These are phyloP conservation scores for Spinellus fusiger DNA, from an alignment of 192 early-diverging fungal genomes.

Conservation along the genomic window DNA sequence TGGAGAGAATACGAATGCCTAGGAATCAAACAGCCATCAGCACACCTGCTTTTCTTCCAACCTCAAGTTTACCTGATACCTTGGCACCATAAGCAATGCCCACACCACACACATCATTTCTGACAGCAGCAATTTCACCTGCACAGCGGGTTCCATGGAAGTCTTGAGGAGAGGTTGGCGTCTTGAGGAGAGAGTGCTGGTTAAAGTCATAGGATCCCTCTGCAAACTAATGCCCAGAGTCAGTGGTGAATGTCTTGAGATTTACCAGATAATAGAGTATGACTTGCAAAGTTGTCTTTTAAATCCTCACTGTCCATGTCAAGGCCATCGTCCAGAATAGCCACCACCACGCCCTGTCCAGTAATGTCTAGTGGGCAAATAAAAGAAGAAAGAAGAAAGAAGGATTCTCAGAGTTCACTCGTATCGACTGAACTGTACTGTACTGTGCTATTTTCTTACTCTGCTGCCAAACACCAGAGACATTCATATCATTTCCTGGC, in stretches of 20 bases:
- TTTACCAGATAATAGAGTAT: not conserved
- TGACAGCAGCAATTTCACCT: conserved; percentile 91
- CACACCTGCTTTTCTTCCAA: no score
- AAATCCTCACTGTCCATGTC: conserved; percentile 84
- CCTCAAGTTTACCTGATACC: conserved; percentile 63
- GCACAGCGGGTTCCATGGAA: conserved; percentile 96
- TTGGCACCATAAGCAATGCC: conserved; percentile 87
- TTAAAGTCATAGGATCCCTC: conserved; percentile 96
- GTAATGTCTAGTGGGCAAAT: conserved; percentile 55
- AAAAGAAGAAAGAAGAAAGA: not conserved
- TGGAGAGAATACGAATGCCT: conserved; percentile 87
- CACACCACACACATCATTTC: conserved; percentile 89
- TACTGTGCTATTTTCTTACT: no score
- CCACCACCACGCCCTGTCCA: conserved; percentile 81
- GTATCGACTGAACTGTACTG: not conserved
- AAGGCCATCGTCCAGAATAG: conserved; percentile 93
- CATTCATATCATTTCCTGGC: conserved; percentile 83
- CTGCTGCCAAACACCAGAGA: conserved; percentile 87
- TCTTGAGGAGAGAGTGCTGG: conserved; percentile 66
- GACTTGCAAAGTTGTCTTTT: conserved; percentile 78
- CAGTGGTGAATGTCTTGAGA: not conserved
- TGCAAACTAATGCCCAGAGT: conserved; percentile 43
- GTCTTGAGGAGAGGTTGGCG: conserved; percentile 71
- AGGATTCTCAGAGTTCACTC: not conserved
- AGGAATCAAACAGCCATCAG: not conserved